Percentiles rank a stretch among this genome's conserved stretches.
Conservation (phyloP, 1,284 basidiomycete species). For the Rhizopogon parksii region DNA sequence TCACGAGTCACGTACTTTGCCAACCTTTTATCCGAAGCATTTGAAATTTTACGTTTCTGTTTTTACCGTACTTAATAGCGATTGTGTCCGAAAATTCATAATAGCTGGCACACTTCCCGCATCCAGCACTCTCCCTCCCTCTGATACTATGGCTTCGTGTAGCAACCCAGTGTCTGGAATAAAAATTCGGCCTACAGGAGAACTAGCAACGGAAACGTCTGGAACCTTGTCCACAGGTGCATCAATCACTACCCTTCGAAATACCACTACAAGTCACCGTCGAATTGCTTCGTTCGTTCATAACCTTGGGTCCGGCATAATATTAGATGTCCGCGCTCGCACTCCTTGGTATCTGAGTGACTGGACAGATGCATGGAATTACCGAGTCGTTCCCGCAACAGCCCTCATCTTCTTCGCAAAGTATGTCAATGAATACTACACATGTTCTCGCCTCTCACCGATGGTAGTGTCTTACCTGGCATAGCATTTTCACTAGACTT, state of each 20-base stretch:
- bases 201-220: not conserved
- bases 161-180: not conserved
- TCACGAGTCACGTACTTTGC: too few relatives aligned
- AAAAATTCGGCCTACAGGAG: not conserved
- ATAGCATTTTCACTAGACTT: slow-evolving; percentile 92
- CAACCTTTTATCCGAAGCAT: not conserved
- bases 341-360: slow-evolving; percentile 79
- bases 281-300: slow-evolving; percentile 4
- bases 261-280: not conserved
- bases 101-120: not conserved
- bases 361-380: slow-evolving; percentile 88
- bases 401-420: slow-evolving; percentile 77
- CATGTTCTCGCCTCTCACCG: not conserved
- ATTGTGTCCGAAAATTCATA: not conserved
- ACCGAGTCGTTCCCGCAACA: slow-evolving; percentile 71
- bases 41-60: not conserved
- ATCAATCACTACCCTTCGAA: slow-evolving; percentile 6
- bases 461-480: slow-evolving; percentile 70
- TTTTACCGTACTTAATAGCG: not conserved
- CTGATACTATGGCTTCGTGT: not conserved
- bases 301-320: slow-evolving; percentile 63
- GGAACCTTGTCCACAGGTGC: slow-evolving; percentile 4
- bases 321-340: slow-evolving; percentile 69
- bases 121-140: too few relatives aligned
- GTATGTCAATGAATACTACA: slow-evolving; percentile 34